phyloP scores from a whole-genome alignment of 495 filamentous ascomycete genomes.

The Talaromyces thailandensis region DNA sequence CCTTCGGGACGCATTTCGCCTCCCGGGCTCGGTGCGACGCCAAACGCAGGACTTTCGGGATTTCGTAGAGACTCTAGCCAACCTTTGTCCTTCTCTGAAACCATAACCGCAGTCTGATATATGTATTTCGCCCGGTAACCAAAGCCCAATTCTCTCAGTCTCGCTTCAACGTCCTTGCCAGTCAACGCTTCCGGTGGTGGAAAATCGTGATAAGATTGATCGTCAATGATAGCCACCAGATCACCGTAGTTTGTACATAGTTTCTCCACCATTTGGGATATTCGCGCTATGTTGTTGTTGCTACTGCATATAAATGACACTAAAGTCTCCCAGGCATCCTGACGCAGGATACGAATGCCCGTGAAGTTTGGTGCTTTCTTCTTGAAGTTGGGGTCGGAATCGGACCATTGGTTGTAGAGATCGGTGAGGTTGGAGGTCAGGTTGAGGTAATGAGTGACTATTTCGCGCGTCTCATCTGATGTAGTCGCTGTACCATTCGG shows the following conservation, averaged over 20 bases:
- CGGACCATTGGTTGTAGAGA: conserved; percentile 83
- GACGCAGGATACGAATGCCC: conserved; percentile 87
- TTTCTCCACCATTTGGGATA: conserved; percentile 93
- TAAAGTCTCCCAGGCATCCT: conserved; percentile 94
- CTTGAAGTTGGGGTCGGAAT: conserved; percentile 79
- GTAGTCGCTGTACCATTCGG: not conserved
- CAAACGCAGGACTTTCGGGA: conserved; percentile 57
- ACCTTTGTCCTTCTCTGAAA: conserved; percentile 55
- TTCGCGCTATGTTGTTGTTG: conserved; percentile 95
- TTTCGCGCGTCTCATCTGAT: conserved; percentile 51
- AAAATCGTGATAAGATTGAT: conserved; percentile 76
- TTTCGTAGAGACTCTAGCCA: conserved; percentile 76
- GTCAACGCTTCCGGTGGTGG: conserved; percentile 65
- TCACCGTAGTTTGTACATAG: conserved; percentile 80
- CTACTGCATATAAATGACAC: conserved; percentile 95
- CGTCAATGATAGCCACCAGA: conserved; percentile 60
- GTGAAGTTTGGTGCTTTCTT: conserved; percentile 79
- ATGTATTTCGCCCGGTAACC: conserved; percentile 94
- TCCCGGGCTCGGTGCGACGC: conserved; percentile 27
- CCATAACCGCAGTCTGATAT: conserved; percentile 68
- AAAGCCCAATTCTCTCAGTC: conserved; percentile 78
- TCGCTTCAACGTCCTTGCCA: conserved; percentile 58
- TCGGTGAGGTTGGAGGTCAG: conserved; percentile 60
- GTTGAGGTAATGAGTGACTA: conserved; percentile 76
- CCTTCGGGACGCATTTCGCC: conserved; percentile 49